Percentiles rank a stretch among this genome's conserved stretches.
Evolutionary conservation across 148 eudicot species (phyloP).

Genomic region (Fagopyrum homotropicum): DNA sequence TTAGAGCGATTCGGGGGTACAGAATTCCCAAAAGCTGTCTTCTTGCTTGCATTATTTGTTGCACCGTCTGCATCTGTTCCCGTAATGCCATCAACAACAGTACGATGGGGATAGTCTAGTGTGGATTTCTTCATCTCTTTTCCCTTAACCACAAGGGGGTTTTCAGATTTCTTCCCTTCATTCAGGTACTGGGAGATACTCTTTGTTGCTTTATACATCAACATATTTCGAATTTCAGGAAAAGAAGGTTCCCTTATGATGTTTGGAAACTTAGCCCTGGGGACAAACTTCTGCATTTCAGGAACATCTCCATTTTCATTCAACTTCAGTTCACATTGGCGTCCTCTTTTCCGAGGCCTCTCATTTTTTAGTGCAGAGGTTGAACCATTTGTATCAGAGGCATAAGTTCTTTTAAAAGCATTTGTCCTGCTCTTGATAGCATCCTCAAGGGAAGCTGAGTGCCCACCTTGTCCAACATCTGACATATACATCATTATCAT

Average conservation of each 20-base stretch:
- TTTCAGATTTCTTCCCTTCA: constrained; percentile 23
- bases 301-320: constrained; percentile 13
- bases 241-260: constrained; percentile 26
- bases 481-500: neutral
- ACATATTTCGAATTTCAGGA: constrained; percentile 35
- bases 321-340: constrained; percentile 15
- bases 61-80: constrained; percentile 17
- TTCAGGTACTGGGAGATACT: constrained; percentile 37
- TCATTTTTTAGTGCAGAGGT: constrained; percentile 19
- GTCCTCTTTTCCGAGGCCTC: constrained; percentile 30
- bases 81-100: constrained; percentile 16
- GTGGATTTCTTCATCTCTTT: constrained; percentile 14
- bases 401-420: constrained; percentile 23
- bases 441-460: constrained; percentile 25
- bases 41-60: constrained; percentile 15
- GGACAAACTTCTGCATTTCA: constrained; percentile 22
- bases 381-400: constrained; percentile 23
- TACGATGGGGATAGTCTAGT: constrained; percentile 12
- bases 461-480: constrained; percentile 10
- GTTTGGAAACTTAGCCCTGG: neutral
- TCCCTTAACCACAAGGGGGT: constrained; percentile 12
- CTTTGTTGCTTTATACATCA: constrained; percentile 41
- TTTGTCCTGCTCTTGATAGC: constrained; percentile 23
- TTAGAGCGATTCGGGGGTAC: neutral
- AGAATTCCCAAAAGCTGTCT: neutral